A percentile compares a stretch with the other conserved stretches of the same genome.
Conservation (phyloP, 1,139 yeast species). For the Citeromyces siamensis region DNA sequence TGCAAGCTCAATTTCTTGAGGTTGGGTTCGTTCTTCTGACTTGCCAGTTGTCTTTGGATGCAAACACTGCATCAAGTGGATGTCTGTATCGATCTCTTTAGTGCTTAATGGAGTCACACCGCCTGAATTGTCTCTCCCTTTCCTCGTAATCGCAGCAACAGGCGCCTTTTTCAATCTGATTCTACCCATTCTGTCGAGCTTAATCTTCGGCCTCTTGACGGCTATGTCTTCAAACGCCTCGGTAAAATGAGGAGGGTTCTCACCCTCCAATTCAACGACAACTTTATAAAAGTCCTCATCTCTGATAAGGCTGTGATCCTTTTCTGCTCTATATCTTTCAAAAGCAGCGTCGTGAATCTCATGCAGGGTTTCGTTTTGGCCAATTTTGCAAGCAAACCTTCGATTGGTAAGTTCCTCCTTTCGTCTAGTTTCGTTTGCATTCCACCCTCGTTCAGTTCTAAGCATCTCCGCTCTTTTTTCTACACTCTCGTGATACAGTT, state of each 20-base stretch:
- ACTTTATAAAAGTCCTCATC: conserved; percentile 1
- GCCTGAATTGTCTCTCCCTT: not conserved
- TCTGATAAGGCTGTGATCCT: not conserved
- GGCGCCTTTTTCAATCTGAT: not conserved
- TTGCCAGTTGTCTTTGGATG: no score
- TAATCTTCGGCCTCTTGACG: not conserved
- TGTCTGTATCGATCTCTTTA: not conserved
- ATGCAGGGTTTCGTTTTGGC: not conserved
- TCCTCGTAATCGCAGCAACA: not conserved
- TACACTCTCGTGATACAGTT: not conserved
- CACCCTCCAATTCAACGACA: not conserved
- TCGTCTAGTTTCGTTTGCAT: not conserved
- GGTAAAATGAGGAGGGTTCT: not conserved
- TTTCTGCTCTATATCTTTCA: not conserved
- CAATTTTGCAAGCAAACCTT: not conserved
- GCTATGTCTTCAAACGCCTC: not conserved
- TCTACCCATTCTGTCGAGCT: not conserved
- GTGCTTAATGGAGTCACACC: not conserved
- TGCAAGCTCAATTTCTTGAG: no score
- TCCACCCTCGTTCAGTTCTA: not conserved
- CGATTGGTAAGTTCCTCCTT: not conserved
- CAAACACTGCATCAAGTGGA: not conserved
- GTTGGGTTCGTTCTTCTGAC: no score
- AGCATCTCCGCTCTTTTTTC: not conserved
- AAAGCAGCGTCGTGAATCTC: not conserved